Conservation (phyloP, 371 early-diverging fungal species). For the Mucor piriformis region DNA sequence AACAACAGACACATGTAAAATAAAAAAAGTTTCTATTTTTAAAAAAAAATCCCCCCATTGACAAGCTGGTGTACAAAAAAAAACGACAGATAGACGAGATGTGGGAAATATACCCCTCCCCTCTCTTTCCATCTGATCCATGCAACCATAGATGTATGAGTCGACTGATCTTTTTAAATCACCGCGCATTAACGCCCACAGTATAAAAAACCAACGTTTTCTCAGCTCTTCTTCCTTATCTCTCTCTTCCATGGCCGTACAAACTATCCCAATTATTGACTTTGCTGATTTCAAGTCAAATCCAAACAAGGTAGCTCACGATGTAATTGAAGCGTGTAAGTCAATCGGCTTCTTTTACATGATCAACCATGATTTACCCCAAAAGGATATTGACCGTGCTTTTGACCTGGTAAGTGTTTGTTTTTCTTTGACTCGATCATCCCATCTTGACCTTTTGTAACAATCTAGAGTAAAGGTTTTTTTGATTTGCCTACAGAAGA, state of each 20-base stretch:
- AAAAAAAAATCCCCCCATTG: too few species aligned
- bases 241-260: conserved; percentile 12
- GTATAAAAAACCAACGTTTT: background rate
- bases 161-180: too few species aligned
- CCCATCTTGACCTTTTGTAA: too few species aligned
- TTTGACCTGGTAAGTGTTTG: conserved; percentile 58
- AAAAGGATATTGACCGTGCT: conserved; percentile 51
- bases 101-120: background rate
- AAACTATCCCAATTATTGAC: conserved; percentile 30
- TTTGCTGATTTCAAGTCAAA: conserved; percentile 22
- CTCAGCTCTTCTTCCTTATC: conserved; percentile 2
- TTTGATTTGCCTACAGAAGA: conserved; percentile 46
- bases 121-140: background rate
- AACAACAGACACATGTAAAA: too few species aligned
- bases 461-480: conserved; percentile 52
- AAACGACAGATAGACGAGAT: background rate
- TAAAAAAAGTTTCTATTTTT: too few species aligned
- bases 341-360: conserved; percentile 69
- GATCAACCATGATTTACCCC: conserved; percentile 57
- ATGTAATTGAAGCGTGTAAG: conserved; percentile 54
- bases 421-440: too few species aligned
- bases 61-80: too few species aligned
- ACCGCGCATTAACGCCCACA: too few species aligned
- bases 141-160: background rate
- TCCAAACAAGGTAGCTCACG: conserved; percentile 27